A percentile compares a stretch with the other conserved stretches of the same genome.
Evolutionary conservation across 1,284 basidiomycete genomes (phyloP).

Genomic region (Puccinia hordei): DNA sequence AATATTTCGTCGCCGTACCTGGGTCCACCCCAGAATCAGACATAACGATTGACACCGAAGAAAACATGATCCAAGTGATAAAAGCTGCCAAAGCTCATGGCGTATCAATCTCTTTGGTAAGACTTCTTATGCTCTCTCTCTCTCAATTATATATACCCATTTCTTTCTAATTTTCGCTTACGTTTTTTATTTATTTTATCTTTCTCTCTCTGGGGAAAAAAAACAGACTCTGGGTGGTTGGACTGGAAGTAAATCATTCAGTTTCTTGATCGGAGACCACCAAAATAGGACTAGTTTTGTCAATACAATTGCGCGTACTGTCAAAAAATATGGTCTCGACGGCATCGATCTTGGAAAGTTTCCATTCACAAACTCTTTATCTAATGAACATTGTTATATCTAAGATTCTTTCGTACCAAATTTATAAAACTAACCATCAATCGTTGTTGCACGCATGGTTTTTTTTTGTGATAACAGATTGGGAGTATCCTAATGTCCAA

Average conservation of each 20-base stretch:
- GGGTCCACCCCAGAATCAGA: neutral
- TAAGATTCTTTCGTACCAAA: too few species aligned
- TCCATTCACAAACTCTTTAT: neutral
- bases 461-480: too few species aligned
- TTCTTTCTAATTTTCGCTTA: neutral
- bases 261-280: slow-evolving; percentile 29
- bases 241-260: slow-evolving; percentile 41
- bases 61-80: slow-evolving; percentile 40
- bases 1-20: slow-evolving; percentile 46
- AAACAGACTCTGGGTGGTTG: slow-evolving; percentile 30
- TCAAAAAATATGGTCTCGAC: slow-evolving; percentile 28
- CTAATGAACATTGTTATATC: too few species aligned
- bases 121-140: too few species aligned
- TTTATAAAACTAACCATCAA: too few species aligned
- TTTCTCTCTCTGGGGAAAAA: neutral
- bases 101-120: slow-evolving; percentile 41
- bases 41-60: slow-evolving; percentile 36
- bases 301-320: neutral
- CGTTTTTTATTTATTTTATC: too few species aligned
- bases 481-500: slow-evolving; percentile 49
- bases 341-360: slow-evolving; percentile 37
- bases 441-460: too few species aligned
- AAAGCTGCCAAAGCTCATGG: slow-evolving; percentile 26
- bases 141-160: slow-evolving; percentile 2
- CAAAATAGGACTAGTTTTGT: slow-evolving; percentile 33